Percentiles rank a stretch among this genome's conserved stretches.
Conservation (phyloP, 331 rosid species). For the Acacia pycnantha region DNA sequence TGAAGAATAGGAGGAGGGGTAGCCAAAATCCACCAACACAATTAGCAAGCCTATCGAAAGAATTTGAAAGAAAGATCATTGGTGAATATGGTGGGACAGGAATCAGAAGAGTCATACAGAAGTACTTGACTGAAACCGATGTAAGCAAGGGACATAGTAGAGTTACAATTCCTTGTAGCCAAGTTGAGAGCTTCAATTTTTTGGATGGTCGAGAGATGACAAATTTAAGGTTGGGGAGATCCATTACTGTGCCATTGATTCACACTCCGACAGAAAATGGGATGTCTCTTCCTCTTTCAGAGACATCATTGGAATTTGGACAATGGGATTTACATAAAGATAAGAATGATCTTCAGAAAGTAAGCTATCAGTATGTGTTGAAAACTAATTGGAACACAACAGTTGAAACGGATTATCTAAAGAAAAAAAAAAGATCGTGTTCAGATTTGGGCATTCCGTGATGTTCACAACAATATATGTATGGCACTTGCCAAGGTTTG, state of each 20-base stretch:
- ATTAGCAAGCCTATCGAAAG: neutral
- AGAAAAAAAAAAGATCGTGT: neutral
- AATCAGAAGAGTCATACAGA: neutral
- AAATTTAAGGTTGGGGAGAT: rapidly evolving
- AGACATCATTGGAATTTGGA: neutral
- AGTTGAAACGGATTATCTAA: neutral
- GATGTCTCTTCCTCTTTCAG: neutral
- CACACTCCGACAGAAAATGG: neutral
- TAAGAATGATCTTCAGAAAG: neutral
- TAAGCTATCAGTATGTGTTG: neutral
- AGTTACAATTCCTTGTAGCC: neutral
- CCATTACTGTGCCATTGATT: neutral
- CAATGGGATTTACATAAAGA: neutral
- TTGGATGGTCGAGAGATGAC: neutral
- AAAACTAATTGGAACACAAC: neutral
- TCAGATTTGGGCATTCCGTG: neutral
- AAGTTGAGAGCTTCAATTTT: neutral
- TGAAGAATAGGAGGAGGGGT: too few relatives aligned
- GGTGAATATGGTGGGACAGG: neutral
- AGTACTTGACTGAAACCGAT: neutral
- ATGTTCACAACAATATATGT: neutral
- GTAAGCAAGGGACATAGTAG: neutral
- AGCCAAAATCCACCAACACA: too few relatives aligned
- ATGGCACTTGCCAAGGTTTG: neutral
- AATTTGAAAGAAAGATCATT: neutral